Conservation (phyloP, 495 filamentous ascomycete species). For the Annulohypoxylon stygium region DNA sequence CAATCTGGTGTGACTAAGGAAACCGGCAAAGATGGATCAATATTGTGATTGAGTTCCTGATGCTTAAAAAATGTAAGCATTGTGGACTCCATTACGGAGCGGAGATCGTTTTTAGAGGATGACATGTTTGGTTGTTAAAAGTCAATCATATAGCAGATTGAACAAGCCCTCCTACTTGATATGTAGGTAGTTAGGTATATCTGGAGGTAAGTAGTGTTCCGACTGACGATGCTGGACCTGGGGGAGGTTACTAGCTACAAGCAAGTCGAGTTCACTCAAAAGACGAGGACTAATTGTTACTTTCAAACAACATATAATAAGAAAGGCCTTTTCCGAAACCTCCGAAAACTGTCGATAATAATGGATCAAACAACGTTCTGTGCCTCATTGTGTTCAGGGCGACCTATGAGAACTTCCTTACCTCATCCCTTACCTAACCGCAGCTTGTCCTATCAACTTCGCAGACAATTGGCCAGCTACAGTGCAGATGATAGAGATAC, state of each 20-base stretch:
- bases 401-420: neutral
- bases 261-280: neutral
- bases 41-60: neutral
- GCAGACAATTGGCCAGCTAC: too few species aligned
- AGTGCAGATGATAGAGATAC: too few species aligned
- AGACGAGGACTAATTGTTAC: neutral
- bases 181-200: too few species aligned
- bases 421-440: too few species aligned
- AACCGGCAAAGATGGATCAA: slow-evolving; percentile 1
- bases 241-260: neutral
- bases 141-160: neutral
- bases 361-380: neutral
- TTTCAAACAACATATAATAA: neutral
- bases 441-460: neutral
- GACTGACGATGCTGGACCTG: neutral
- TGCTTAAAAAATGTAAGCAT: slow-evolving; percentile 6
- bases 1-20: neutral
- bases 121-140: slow-evolving; percentile 19
- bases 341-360: neutral
- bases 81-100: slow-evolving; percentile 22
- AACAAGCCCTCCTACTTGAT: neutral
- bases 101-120: slow-evolving; percentile 18
- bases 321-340: neutral
- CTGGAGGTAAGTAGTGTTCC: too few species aligned
- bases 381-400: neutral